These are phyloP conservation scores for Kodamaea arcana DNA, from an alignment of 1,139 yeast species.

Conservation along the genomic window DNA sequence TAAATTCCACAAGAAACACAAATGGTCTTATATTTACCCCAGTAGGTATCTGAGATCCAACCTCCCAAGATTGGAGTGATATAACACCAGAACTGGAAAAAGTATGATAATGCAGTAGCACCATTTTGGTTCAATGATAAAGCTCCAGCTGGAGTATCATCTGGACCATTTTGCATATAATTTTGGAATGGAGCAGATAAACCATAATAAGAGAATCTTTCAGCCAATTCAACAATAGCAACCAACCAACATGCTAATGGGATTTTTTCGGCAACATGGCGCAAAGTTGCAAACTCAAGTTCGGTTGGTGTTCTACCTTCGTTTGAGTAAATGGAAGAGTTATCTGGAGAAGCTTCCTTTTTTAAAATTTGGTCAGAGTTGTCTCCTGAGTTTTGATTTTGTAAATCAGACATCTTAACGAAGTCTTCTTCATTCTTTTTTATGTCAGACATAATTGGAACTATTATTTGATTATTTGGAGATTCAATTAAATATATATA, in stretches of 20 bases:
- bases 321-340: slow-evolving; percentile 7
- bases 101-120: slow-evolving; percentile 72
- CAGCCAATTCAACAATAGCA: slow-evolving; percentile 76
- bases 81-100: slow-evolving; percentile 82
- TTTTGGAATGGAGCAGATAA: slow-evolving; percentile 72
- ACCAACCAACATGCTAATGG: slow-evolving; percentile 61
- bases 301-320: slow-evolving; percentile 31
- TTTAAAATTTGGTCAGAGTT: too few species aligned
- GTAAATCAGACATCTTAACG: too few species aligned
- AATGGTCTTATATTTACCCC: slow-evolving; percentile 72
- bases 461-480: too few species aligned
- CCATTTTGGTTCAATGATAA: slow-evolving; percentile 57
- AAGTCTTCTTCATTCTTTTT: too few species aligned
- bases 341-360: too few species aligned
- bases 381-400: too few species aligned
- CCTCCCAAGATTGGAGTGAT: slow-evolving; percentile 79
- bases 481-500: too few species aligned
- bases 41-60: slow-evolving; percentile 67
- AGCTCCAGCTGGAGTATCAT: slow-evolving; percentile 53
- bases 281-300: slow-evolving; percentile 35
- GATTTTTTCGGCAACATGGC: slow-evolving; percentile 39
- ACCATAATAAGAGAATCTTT: slow-evolving; percentile 83
- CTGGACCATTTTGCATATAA: slow-evolving; percentile 59
- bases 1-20: slow-evolving; percentile 58
- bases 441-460: too few species aligned